Evolutionary conservation across 2,329 filamentous ascomycete species (phyloP), one percentile per base, ranked within the genome.

Genomic region (Penicillium italicum): DNA sequence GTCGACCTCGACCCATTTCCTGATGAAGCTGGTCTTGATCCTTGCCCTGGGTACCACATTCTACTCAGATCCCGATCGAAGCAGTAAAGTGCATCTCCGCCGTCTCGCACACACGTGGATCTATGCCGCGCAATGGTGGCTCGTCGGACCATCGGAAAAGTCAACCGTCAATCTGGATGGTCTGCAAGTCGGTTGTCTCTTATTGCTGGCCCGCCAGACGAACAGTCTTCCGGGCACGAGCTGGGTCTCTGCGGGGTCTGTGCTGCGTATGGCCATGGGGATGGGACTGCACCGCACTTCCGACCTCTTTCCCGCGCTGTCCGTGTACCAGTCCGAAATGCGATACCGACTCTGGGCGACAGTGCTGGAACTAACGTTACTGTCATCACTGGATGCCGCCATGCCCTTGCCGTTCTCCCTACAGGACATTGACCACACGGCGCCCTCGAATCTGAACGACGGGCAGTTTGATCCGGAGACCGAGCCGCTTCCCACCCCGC

Each of bases 281-380:
- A 67, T 72, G 36, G 72, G 71, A 4, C 56, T 74, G 7, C 68
- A 74, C 60, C 62, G 66, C 10, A 69, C 73, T 42, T 70, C 71
- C 0, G 51, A 50, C 2, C 58, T 65, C 33, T 63, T 63, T 24
- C 54, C 61, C 8, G 28, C 40, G 2, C 30, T 58, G 2, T 63
- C 61, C 0, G 31, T 59, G 0, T 68, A 65, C 22, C 57, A 69
- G 52, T 58, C 62, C 11, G 69, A 72, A 43, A 53, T 72, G 43
- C 60, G 68, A 31, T 59, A 65, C 2, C 63, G 70, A 9, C 54
- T 66, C 1, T 72, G 70, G 70, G 62, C 64, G 31, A 67, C 68
- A 0, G 60, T 72, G 1, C 40, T 72, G 8, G 69, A 72, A 34
- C 50, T 66, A 12, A 65, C 65, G 41, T 47, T 71, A 16, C 67